phyloP scores from a whole-genome alignment of 108 stramenopile species.

The Skeletonema costatum region DNA sequence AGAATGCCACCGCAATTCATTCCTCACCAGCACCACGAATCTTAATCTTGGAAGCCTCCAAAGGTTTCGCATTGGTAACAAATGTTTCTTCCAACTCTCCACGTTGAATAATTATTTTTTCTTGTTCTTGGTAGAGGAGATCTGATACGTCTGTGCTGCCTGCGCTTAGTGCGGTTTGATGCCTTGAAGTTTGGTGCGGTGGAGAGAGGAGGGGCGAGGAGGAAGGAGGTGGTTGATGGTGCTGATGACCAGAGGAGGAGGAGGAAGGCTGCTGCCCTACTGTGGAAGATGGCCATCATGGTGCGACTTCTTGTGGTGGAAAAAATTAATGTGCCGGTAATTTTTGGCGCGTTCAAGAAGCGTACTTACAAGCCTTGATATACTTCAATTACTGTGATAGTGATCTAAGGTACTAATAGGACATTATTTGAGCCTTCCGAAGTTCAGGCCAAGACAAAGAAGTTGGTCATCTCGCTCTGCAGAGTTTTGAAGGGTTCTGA shows the following conservation, averaged over 20 bases:
- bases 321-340: too few species aligned
- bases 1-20: not conserved
- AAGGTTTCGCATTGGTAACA: conserved; percentile 45
- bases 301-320: too few species aligned
- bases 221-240: not conserved
- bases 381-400: too few species aligned
- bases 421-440: too few species aligned
- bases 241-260: not conserved
- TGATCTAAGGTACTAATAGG: too few species aligned
- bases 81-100: conserved; percentile 61
- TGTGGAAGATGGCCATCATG: not conserved
- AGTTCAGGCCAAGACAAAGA: too few species aligned
- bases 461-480: too few species aligned
- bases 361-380: too few species aligned
- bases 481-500: too few species aligned
- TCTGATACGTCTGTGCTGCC: conserved; percentile 11
- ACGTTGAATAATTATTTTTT: conserved; percentile 61
- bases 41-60: conserved; percentile 30
- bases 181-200: not conserved
- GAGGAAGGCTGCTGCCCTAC: not conserved
- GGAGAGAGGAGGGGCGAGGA: not conserved
- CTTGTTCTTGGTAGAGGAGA: conserved; percentile 75
- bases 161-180: not conserved
- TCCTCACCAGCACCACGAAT: conserved; percentile 38
- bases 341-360: too few species aligned